Base-by-base conservation (phyloP, 306 rosid genomes). In the Castanea sativa region DNA sequence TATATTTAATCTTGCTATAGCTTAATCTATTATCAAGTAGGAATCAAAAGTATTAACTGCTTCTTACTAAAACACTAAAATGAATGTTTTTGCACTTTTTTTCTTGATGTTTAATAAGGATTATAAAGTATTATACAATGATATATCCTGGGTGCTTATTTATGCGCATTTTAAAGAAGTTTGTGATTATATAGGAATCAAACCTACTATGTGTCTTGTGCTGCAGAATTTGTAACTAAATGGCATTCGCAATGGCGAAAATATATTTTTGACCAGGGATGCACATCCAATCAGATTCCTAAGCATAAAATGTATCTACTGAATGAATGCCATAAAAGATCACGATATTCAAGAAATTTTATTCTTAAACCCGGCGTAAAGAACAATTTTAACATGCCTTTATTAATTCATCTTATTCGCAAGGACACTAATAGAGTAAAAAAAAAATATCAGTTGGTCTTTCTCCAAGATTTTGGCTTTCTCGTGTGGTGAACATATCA, bases 401-500 rank as follows among this genome's bases (percentile, higher is more conserved):
- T 4, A 23, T 60, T 60, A 25, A 60, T 60, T 14, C 38, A 3
- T 23, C 19, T 60, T 60, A 38, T 14, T 61, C 38, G 15, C n/a
- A 9, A 5, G 38, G 2, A 60, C 29, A 13, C 33, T 23, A 38
- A 38, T 11, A 1, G 33, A 60, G 32, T 60, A 60, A 25, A 2
- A 27, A 27, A 61, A 58, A n/a, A 7, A 11, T 11, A 45, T 45
- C 14, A 45, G 52, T 45, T 2, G 52, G 52, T 45, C 63, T 57
- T 19, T 33, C 76, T 73, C 16, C 52, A 33, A 33, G 77, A 73
- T 35, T 32, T 32, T 27, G 68, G 69, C 77, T 33, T n/a, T n/a
- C 33, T 12, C 68, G 13, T 14, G 19, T 55, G 41, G 67, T 32
- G 65, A 55, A 20, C 67, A 10, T 18, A 4, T 56, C 15, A 45